Evolutionary conservation across 768 basidiomycete species (phyloP), one percentile per base, ranked within the genome.

Genomic region (Royoungia palumana): DNA sequence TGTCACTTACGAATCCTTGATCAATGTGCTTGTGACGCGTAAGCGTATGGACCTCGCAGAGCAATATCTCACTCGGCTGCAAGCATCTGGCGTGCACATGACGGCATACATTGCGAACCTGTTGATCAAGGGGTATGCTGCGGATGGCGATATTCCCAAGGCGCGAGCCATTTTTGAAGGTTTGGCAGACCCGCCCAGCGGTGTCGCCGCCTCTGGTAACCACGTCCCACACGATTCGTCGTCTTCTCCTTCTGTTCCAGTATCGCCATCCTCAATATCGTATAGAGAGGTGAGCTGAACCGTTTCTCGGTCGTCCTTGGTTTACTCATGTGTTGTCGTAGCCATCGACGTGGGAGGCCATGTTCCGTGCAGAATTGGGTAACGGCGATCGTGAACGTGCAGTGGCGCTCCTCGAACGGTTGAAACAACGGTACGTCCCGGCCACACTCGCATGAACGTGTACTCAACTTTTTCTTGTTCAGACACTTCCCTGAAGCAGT

Each of bases 281-380:
- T 67, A 67, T 20, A 53, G 66, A 53, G 66, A 67, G 55, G 67
- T 69, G 34, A 50, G 65, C 22, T 6, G 0, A 12, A 11, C 13
- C 20, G 10, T 2, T 7, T 19, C 9, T 8, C 6, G 1, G 12
- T 41, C 19, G 11, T 12, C 3, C 12, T 30, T 14, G 9, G 27
- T 46, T 24, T 12, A 14, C 45, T 46, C 19, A 41, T 36, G 8
- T 44, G 14, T 34, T n/a, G 20, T 27, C 40, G 44, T 58, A 90
- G 84, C 92, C 91, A 12, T 92, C 89, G 35, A 94, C 92, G 1
- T 95, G 89, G 85, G 96, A 98, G 62, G 83, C 82, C 5, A 98
- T 99, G 94, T 82, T 99, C 54, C 81, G 90, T 13, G 89, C 89
- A 1, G 96, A 99, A 64, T 75, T 98, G 11, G 83, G 83, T 17